Evolutionary conservation across 495 filamentous ascomycete species (phyloP), one percentile per base, ranked within the genome.

Genomic region (Tuber microsphaerosporum): DNA sequence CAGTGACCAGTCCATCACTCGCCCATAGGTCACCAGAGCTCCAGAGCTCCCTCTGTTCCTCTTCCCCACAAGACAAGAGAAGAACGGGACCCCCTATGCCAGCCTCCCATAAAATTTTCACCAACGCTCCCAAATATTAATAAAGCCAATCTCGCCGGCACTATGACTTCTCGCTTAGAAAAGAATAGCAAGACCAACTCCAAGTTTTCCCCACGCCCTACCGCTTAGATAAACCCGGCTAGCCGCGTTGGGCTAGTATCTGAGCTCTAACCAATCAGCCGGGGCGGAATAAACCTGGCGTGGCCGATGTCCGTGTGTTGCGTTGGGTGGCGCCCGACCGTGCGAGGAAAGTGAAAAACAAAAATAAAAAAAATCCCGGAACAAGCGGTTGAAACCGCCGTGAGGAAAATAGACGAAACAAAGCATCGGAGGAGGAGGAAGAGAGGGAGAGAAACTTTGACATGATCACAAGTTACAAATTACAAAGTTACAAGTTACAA

Each of bases 101-200:
- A 65, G 7, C 56, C 56, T 65, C 56, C 26, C 56, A 31, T 65
- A 65, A 65, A 65, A 65, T 65, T 65, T 65, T 65, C 56, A 65
- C 56, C 56, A 65, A 65, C 56, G 56, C 56, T 65, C 56, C 56
- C 56, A 65, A 65, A 65, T 65, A 43, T 12, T 1, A 43, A 12
- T 43, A 34, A 65, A 65, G 14, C 56, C 26, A 7, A 65, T 65
- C 26, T 14, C 1, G 26, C 5, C 26, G 17, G 34, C 19, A 20
- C 5, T 6, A 1, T n/a, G 19, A 34, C 12, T 16, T 65, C 56
- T 65, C 56, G 56, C 56, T 65, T 65, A 65, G 56, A 34, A 34
- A 65, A 31, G 56, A 65, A 34, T 10, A 65, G 26, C 26, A 12
- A 12, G 3, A 46, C 31, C 56, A 34, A 34, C 56, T 65, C 56